Evolutionary conservation across 139 green algal species (phyloP), one percentile per base, ranked within the genome.

Genomic region (Chlorella vulgaris): DNA sequence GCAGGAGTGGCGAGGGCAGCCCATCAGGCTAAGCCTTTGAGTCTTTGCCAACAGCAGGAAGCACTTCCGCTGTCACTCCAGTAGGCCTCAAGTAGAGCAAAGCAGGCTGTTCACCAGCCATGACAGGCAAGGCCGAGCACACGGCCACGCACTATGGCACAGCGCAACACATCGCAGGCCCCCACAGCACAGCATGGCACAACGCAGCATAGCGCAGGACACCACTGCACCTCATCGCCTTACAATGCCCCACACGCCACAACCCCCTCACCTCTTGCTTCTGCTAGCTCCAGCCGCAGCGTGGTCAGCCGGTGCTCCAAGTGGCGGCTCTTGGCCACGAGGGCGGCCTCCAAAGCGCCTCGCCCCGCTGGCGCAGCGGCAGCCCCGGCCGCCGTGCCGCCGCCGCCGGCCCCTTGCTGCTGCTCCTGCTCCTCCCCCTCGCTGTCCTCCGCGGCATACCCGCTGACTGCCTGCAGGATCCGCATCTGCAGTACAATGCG

Each of bases 281-380:
- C 82, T 22, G 86, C 87, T 26, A 86, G 60, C 68, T 81, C 50
- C 70, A 96, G 86, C 55, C 90, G 84, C 2, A 85, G 80, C 85
- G 92, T 90, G 28, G 94, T 98, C 21, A 98, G 81, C 85, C 97
- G 88, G 84, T 98, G 95, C 89, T 98, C 95, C 83, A 98, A 81
- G 67, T 93, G 92, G 29, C 86, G 86, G 76, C 89, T 95, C 74
- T 98, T 98, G 4, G 86, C 76, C 81, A 98, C 80, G 69, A 98
- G 89, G 65, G 96, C 61, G 0, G 84, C 85, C 84, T 98, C 94
- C 74, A 98, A 75, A 0, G 86, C 35, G 26, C 51, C 73, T 13
- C 73, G 58, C 18, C 71, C 71, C 2, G 42, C 43, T 5, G 69
- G 42, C 3, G 39, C 43, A 19, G 36, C 69, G n/a, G 28, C n/a